Conservation (phyloP, 306 rosid genomes). For the Glycyrrhiza uralensis region DNA sequence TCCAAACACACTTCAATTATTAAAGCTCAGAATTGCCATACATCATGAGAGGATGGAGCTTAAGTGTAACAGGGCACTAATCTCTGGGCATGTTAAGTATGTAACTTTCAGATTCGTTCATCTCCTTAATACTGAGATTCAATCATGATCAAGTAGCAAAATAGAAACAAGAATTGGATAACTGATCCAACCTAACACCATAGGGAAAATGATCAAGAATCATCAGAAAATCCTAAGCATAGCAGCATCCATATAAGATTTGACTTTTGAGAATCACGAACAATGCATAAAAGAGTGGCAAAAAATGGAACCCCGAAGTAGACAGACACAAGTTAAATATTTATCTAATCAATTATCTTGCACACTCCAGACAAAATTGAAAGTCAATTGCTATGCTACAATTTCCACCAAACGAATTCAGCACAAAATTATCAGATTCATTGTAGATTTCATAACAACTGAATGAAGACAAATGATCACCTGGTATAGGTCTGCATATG, state of each 20-base stretch:
- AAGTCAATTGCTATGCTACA: background rate
- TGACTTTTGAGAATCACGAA: background rate
- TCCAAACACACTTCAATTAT: no score
- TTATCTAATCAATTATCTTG: background rate
- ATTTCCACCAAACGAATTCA: background rate
- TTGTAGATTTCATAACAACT: background rate
- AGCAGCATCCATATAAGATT: background rate
- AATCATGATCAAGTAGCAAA: constrained; percentile 8
- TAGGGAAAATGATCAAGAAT: no score
- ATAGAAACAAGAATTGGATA: constrained; percentile 5
- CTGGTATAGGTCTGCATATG: constrained; percentile 90
- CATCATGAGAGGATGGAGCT: constrained; percentile 4
- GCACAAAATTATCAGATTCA: background rate
- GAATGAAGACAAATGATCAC: constrained; percentile 43
- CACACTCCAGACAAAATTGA: constrained; percentile 1
- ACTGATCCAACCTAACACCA: background rate
- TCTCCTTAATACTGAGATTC: background rate
- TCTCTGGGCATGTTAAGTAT: background rate
- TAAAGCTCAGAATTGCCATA: background rate
- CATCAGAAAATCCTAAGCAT: constrained; percentile 16
- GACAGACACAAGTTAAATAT: background rate
- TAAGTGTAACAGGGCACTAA: background rate
- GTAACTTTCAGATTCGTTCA: constrained; percentile 3
- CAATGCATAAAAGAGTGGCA: background rate
- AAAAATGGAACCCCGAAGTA: constrained; percentile 4